Evolutionary conservation across 768 basidiomycete genomes (phyloP).

Genomic region (Phaeotremella skinneri): DNA sequence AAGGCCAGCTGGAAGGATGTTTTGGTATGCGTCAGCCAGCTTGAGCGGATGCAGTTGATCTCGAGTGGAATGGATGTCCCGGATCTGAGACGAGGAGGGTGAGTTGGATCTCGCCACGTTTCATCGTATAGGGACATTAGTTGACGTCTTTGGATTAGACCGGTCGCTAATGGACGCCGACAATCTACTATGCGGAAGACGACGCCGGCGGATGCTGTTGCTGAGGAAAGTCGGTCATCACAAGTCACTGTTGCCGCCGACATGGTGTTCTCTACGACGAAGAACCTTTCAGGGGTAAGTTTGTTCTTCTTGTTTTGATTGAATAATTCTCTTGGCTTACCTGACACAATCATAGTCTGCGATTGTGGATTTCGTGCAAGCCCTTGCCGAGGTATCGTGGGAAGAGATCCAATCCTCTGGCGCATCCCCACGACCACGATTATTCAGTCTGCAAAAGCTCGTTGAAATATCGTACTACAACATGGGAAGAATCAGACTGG

Average conservation of each 20-base stretch:
- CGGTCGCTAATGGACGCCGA: neutral
- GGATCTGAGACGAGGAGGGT: slow-evolving; percentile 79
- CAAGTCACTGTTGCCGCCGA: slow-evolving; percentile 98
- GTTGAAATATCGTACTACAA: slow-evolving; percentile 99
- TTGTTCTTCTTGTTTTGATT: neutral
- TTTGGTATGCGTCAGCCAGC: slow-evolving; percentile 91
- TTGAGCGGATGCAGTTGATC: slow-evolving; percentile 98
- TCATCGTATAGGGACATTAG: neutral
- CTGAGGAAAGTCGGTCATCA: slow-evolving; percentile 92
- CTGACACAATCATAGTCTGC: slow-evolving; percentile 64
- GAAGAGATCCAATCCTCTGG: slow-evolving; percentile 98
- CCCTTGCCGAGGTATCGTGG: slow-evolving; percentile 95
- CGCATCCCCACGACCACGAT: slow-evolving; percentile 83
- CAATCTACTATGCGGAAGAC: slow-evolving; percentile 11
- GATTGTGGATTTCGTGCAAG: slow-evolving; percentile 95
- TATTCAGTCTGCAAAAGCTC: slow-evolving; percentile 95
- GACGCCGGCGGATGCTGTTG: slow-evolving; percentile 75
- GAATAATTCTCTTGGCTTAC: neutral
- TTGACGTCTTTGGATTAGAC: neutral
- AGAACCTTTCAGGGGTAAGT: slow-evolving; percentile 88
- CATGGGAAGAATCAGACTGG: slow-evolving; percentile 94
- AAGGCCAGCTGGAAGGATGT: slow-evolving; percentile 97
- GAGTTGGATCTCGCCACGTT: slow-evolving; percentile 38
- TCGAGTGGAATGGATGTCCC: slow-evolving; percentile 82
- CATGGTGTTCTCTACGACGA: slow-evolving; percentile 97